Base-by-base conservation (phyloP, 441 rosid genomes). In the Rhodomyrtus psidioides region DNA sequence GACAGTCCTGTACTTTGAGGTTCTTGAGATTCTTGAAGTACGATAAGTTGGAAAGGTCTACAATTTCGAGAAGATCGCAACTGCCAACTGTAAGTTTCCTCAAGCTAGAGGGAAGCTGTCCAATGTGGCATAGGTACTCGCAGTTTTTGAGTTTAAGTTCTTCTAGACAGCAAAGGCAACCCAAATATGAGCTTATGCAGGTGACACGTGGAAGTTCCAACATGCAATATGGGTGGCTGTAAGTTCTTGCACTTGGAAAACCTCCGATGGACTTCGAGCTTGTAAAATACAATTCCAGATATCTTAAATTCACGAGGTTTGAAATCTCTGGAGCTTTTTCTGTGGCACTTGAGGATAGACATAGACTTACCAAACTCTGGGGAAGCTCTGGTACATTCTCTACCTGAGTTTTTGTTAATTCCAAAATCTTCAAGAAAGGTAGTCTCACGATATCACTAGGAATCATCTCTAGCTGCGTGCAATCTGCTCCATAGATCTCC, bases 1-100 rank as follows among this genome's bases (percentile, higher is more conserved):
- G 13, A 70, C 51, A 70, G 0, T 2, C 0, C 16, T 0, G 0
- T 17, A 65, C 26, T 65, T 1, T 0, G 0, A 70, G 27, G 6
- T 3, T 2, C 81, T 1, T 0, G 9, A 70, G 51, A 23, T 23
- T 70, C 9, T 70, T 39, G 0, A 39, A 70, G 81, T 21, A 39
- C 6, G 51, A 70, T 23, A 70, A 70, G 81, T 21, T 3, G 51
- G 81, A 23, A 70, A 70, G 17, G 51, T 70, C 81, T 5, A 39
- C 0, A 5, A 19, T 46, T 65, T 19, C 81, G 23, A 23, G 81
- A 70, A 42, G 42, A 39, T 7, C 3, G 0, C 27, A 21, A 12
- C 3, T 0, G 9, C 0, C 3, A 70, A 70, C 1, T 39, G 0
- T 0, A 0, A 39, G 42, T 12, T 6, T 1, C 81, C 51, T 39